Evolutionary conservation across 2,329 filamentous ascomycete species (phyloP).

Genomic region (Beauveria australis): DNA sequence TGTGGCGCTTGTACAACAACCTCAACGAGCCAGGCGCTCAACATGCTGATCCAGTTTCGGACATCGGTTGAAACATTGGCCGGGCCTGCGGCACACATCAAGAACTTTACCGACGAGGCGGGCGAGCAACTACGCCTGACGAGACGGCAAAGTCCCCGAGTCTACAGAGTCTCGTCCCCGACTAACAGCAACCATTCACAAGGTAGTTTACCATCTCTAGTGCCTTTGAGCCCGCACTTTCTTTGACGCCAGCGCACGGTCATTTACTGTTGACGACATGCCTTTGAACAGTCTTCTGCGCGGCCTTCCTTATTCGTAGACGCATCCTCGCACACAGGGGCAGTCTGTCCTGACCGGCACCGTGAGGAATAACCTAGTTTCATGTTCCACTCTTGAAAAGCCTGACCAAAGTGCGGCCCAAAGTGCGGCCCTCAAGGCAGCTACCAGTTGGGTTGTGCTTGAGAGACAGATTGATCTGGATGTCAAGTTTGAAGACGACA

Average conservation of each 20-base stretch:
- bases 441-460: constrained; percentile 34
- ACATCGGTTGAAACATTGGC: constrained; percentile 30
- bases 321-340: constrained; percentile 42
- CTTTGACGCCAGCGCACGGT: constrained; percentile 29
- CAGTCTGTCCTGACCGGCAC: constrained; percentile 38
- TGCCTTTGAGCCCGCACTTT: constrained; percentile 39
- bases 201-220: constrained; percentile 44
- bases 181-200: background rate
- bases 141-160: constrained; percentile 16
- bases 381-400: constrained; percentile 23
- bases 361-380: constrained; percentile 40
- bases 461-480: constrained; percentile 29
- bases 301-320: constrained; percentile 30
- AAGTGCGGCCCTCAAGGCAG: constrained; percentile 31
- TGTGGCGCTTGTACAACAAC: constrained; percentile 23
- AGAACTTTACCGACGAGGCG: constrained; percentile 23
- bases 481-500: constrained; percentile 24
- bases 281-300: constrained; percentile 32
- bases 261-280: constrained; percentile 36
- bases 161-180: background rate
- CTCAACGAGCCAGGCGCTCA: constrained; percentile 26
- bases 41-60: constrained; percentile 28
- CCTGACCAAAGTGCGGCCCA: constrained; percentile 30
- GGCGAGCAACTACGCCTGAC: constrained; percentile 18
- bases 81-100: constrained; percentile 27